phyloP scores from a whole-genome alignment of 164 flowering plant species.

The Santalum album region DNA sequence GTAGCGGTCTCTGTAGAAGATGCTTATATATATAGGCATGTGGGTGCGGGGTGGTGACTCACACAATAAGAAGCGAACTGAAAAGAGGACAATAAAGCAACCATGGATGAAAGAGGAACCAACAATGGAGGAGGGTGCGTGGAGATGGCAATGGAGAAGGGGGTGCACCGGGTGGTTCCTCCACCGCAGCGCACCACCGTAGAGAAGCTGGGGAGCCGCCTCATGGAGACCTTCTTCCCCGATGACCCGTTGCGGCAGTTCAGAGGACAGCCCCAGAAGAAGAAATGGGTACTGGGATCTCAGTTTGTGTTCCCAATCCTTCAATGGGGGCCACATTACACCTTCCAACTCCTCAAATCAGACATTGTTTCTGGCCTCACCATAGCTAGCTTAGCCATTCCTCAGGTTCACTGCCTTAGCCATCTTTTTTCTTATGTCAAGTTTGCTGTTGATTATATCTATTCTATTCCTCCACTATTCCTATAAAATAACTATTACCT shows the following conservation, averaged over 20 bases:
- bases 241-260: conserved; percentile 88
- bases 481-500: too few relatives aligned
- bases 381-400: conserved; percentile 91
- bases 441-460: background rate
- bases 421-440: background rate
- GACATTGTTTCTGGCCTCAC: conserved; percentile 85
- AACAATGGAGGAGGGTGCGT: conserved; percentile 6
- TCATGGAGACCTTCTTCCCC: conserved; percentile 80
- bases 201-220: conserved; percentile 39
- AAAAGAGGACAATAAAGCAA: too few relatives aligned
- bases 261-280: conserved; percentile 43
- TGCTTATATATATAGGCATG: conserved; percentile 5
- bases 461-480: background rate
- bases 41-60: conserved; percentile 1
- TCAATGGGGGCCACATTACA: conserved; percentile 76
- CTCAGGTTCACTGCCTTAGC: conserved; percentile 41
- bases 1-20: conserved; percentile 19
- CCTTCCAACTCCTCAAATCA: conserved; percentile 50
- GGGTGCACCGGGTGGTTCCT: conserved; percentile 49
- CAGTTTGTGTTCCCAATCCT: conserved; percentile 80
- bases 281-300: conserved; percentile 42
- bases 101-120: too few relatives aligned
- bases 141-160: conserved; percentile 29
- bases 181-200: conserved; percentile 50
- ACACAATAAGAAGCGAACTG: background rate